Evolutionary conservation across 768 basidiomycete genomes (phyloP).

Genomic region (Multifurca ochricompacta): DNA sequence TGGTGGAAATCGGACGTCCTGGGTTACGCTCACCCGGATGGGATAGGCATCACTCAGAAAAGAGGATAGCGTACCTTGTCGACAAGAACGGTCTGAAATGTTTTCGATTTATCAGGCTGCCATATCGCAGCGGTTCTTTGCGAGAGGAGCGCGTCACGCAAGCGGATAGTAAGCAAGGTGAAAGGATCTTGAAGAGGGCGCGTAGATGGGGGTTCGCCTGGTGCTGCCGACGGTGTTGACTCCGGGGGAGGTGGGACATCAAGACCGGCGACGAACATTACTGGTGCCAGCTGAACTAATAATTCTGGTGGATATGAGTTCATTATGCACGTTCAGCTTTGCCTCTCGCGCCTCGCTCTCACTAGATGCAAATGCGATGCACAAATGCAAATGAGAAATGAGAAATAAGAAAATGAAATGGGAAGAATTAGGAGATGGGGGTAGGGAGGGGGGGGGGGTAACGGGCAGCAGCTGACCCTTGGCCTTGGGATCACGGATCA

Average conservation of each 20-base stretch:
- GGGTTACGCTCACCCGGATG: not conserved
- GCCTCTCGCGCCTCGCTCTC: too few species aligned
- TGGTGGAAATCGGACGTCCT: constrained; percentile 79
- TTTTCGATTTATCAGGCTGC: constrained; percentile 61
- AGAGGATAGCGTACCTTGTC: constrained; percentile 47
- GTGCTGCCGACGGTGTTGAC: constrained; percentile 19
- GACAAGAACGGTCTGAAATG: constrained; percentile 80
- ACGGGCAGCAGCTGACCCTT: too few species aligned
- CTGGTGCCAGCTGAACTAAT: constrained; percentile 79
- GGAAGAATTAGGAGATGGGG: too few species aligned
- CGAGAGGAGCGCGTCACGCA: constrained; percentile 59
- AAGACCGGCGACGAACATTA: constrained; percentile 93
- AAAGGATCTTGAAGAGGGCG: constrained; percentile 52
- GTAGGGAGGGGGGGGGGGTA: too few species aligned
- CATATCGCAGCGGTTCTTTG: constrained; percentile 63
- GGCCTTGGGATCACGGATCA: too few species aligned
- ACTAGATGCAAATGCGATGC: too few species aligned
- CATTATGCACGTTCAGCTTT: constrained; percentile 47
- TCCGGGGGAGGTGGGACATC: constrained; percentile 29
- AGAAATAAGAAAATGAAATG: too few species aligned
- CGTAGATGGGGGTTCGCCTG: constrained; percentile 23
- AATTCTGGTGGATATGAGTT: constrained; percentile 91
- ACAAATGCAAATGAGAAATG: too few species aligned
- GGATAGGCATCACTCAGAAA: not conserved
- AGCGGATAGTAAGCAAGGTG: constrained; percentile 43